Conservation (phyloP, 129 eudicot species). For the Helianthus tuberosus region DNA sequence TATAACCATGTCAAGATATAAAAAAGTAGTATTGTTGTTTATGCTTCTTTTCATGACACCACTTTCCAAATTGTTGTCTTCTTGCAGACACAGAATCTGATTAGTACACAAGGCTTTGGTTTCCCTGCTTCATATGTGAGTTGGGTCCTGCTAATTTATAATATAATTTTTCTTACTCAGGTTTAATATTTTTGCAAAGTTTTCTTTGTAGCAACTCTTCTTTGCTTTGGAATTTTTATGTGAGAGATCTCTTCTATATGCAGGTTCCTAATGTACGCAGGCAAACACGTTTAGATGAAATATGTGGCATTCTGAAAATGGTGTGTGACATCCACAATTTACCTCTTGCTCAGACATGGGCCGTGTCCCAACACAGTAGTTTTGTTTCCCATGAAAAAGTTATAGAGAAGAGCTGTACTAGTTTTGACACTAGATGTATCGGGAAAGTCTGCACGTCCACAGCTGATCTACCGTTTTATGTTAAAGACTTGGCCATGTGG, state of each 20-base stretch:
- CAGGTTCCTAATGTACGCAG: neutral
- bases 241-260: neutral
- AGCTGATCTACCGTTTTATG: constrained; percentile 11
- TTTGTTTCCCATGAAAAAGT: neutral
- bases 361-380: neutral
- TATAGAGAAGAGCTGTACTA: neutral
- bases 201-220: no score
- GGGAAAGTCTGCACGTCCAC: neutral
- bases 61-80: neutral
- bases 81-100: neutral
- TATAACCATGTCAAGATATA: no score
- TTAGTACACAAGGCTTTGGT: neutral
- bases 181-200: no score
- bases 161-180: no score
- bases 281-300: neutral
- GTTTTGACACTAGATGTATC: constrained; percentile 2
- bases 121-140: neutral
- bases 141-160: no score
- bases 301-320: neutral
- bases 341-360: constrained; percentile 23
- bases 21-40: constrained; percentile 3
- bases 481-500: neutral
- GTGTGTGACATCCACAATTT: neutral
- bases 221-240: no score
- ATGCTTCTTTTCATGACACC: no score